A percentile compares a stretch with the other conserved stretches of the same genome.
Evolutionary conservation across 495 filamentous ascomycete genomes (phyloP).

Genomic region (Xylaria bambusicola): DNA sequence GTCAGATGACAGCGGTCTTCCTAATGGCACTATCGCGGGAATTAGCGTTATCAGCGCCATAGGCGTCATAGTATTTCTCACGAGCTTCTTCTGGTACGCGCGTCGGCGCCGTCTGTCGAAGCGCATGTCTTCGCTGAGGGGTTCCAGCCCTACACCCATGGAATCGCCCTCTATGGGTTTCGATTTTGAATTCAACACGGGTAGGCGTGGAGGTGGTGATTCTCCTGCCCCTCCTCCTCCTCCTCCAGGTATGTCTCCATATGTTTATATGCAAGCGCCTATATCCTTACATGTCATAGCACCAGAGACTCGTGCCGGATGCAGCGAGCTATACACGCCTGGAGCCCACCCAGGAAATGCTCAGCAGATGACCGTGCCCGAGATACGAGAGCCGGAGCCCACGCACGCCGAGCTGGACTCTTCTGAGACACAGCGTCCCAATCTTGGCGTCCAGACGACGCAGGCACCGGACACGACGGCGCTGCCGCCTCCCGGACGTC

Average conservation of each 20-base stretch:
- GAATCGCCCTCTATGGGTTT: too few species aligned
- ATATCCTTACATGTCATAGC: neutral
- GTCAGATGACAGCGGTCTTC: neutral
- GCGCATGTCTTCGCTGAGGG: constrained; percentile 14
- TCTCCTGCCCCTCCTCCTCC: too few species aligned
- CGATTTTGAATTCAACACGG: too few species aligned
- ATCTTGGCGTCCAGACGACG: neutral
- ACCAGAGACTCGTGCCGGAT: neutral
- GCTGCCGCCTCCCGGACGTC: neutral
- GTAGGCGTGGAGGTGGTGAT: too few species aligned
- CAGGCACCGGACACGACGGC: neutral
- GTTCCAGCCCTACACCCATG: neutral
- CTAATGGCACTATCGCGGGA: constrained; percentile 12
- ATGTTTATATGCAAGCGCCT: neutral
- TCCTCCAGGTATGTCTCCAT: too few species aligned
- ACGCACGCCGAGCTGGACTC: constrained; percentile 20
- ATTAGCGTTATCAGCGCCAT: constrained; percentile 26
- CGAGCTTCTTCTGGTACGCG: constrained; percentile 15
- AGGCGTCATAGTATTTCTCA: constrained; percentile 1
- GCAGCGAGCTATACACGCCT: too few species aligned
- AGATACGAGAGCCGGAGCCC: neutral
- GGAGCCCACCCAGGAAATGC: too few species aligned
- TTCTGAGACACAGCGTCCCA: neutral
- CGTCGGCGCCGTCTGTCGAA: constrained; percentile 24
- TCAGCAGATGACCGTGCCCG: too few species aligned